These are phyloP conservation scores for Lophiotrema nucula DNA, from an alignment of 495 filamentous ascomycete species.

Conservation along the genomic window DNA sequence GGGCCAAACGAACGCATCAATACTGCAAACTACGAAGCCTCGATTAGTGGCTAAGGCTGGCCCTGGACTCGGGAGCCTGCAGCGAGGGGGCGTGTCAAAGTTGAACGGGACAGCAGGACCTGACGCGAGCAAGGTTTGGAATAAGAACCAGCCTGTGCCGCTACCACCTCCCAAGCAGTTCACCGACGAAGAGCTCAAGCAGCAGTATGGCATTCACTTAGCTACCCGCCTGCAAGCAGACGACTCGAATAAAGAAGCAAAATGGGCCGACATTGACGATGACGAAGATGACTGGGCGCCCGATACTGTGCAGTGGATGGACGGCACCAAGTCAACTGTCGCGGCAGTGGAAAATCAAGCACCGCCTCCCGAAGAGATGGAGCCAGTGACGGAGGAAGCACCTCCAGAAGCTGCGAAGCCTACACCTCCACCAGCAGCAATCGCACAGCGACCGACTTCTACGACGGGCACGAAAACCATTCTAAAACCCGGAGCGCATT, in stretches of 20 bases:
- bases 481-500: slow-evolving; percentile 40
- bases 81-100: slow-evolving; percentile 48
- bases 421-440: slow-evolving; percentile 2
- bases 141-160: slow-evolving; percentile 86
- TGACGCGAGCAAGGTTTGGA: slow-evolving; percentile 85
- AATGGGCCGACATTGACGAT: slow-evolving; percentile 98
- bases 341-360: slow-evolving; percentile 50
- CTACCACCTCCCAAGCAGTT: slow-evolving; percentile 84
- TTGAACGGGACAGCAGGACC: slow-evolving; percentile 53
- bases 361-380: slow-evolving; percentile 36
- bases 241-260: slow-evolving; percentile 74
- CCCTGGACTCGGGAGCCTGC: slow-evolving; percentile 53
- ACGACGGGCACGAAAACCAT: slow-evolving; percentile 42
- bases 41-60: slow-evolving; percentile 68
- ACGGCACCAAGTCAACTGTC: slow-evolving; percentile 88
- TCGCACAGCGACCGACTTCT: slow-evolving; percentile 29
- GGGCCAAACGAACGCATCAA: slow-evolving; percentile 53
- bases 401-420: slow-evolving; percentile 17
- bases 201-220: slow-evolving; percentile 94
- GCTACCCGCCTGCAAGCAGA: slow-evolving; percentile 87
- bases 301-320: slow-evolving; percentile 93
- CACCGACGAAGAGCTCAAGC: slow-evolving; percentile 94
- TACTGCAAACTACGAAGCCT: slow-evolving; percentile 52
- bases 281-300: slow-evolving; percentile 98
- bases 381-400: slow-evolving; percentile 41